Percentiles rank a stretch among this genome's conserved stretches.
phyloP scores from a whole-genome alignment of 2,329 filamentous ascomycete species.

The Furcasterigmium sp. region DNA sequence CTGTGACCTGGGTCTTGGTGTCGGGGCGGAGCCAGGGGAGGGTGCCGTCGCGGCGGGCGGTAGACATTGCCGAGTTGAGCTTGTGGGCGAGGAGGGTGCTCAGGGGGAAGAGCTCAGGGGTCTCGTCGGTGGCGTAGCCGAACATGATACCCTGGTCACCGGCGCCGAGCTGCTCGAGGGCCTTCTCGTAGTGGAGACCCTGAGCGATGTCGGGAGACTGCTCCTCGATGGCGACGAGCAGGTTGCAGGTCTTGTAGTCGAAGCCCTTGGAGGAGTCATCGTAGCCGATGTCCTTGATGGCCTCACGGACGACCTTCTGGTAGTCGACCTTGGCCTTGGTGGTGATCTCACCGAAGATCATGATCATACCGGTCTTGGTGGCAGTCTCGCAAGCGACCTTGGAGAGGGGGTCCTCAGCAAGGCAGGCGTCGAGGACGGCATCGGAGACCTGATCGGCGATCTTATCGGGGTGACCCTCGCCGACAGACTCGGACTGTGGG shows the following conservation, averaged over 20 bases:
- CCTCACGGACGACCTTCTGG: conserved; percentile 91
- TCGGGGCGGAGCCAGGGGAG: conserved; percentile 95
- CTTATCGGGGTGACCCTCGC: conserved; percentile 92
- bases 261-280: conserved; percentile 97
- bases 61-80: conserved; percentile 92
- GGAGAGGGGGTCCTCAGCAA: conserved; percentile 90
- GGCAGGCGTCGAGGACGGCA: conserved; percentile 96
- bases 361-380: conserved; percentile 99
- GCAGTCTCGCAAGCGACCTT: conserved; percentile 99
- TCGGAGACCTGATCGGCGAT: conserved; percentile 98
- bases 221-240: conserved; percentile 98
- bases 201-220: conserved; percentile 98
- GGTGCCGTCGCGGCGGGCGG: conserved; percentile 79
- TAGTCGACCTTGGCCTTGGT: conserved; percentile 95
- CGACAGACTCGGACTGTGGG: conserved; percentile 75
- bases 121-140: conserved; percentile 99
- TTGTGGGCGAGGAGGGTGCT: conserved; percentile 93
- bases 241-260: conserved; percentile 99
- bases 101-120: conserved; percentile 91
- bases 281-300: conserved; percentile 98
- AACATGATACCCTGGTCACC: conserved; percentile 99
- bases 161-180: conserved; percentile 93
- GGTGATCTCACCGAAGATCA: conserved; percentile 98
- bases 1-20: conserved; percentile 99
- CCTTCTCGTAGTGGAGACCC: conserved; percentile 97